Percentiles rank a stretch among this genome's conserved stretches.
Conservation (phyloP, 257 asterid genomes). For the Capsicum chinense region DNA sequence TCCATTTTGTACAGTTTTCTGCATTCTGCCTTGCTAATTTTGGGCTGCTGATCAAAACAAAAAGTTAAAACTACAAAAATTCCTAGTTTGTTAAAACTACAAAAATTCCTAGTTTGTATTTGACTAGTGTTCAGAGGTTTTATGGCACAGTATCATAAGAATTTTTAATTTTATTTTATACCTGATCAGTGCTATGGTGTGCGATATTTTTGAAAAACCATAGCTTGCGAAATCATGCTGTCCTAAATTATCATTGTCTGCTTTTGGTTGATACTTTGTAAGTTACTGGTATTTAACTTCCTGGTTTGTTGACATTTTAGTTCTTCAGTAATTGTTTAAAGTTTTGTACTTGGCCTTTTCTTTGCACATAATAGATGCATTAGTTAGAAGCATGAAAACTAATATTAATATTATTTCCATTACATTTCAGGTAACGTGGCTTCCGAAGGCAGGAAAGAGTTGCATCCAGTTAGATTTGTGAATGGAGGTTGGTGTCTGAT, state of each 20-base stretch:
- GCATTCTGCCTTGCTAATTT: slow-evolving; percentile 15
- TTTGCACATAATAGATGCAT: slow-evolving; percentile 1
- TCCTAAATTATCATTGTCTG: background rate
- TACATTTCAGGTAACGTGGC: slow-evolving; percentile 55
- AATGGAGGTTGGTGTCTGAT: slow-evolving; percentile 71
- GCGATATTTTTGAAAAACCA: slow-evolving; percentile 1
- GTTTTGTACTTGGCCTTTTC: background rate
- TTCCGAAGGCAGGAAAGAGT: slow-evolving; percentile 51
- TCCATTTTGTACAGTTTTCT: slow-evolving; percentile 29
- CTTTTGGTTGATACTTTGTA: slow-evolving; percentile 3
- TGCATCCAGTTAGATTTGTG: slow-evolving; percentile 66
- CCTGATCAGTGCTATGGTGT: background rate
- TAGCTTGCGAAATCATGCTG: background rate
- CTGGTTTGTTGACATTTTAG: slow-evolving; percentile 19
- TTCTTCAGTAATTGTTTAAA: background rate
- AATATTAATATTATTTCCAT: slow-evolving; percentile 27
- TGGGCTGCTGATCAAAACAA: background rate
- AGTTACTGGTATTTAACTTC: background rate
- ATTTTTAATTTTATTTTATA: background rate
- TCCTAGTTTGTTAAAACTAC: background rate
- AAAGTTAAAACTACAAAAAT: too few relatives aligned
- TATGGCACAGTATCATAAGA: background rate
- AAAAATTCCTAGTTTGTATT: background rate
- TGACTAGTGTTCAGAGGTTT: background rate
- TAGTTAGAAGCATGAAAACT: background rate